phyloP scores from a whole-genome alignment of 176 grass and related monocot species.

The Aegilops sharonensis region DNA sequence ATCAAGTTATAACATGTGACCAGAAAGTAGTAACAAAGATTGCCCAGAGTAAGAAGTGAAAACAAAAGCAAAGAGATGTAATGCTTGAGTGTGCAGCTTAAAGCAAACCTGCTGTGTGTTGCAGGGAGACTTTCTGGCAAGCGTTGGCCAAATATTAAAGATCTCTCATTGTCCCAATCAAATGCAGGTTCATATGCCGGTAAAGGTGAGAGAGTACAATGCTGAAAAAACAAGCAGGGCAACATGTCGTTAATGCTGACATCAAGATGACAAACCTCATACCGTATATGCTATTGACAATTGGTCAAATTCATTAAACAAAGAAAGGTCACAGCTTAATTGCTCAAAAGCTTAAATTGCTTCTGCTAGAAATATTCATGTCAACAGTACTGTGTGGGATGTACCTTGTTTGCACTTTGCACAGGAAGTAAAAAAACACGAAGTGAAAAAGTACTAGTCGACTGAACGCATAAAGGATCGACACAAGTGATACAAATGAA shows the following conservation, averaged over 20 bases:
- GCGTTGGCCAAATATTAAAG: constrained; percentile 95
- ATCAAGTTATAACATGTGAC: constrained; percentile 37
- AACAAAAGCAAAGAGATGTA: constrained; percentile 2
- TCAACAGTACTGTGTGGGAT: not conserved
- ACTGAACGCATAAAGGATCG: not conserved
- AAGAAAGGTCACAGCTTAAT: not conserved
- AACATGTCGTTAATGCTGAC: constrained; percentile 18
- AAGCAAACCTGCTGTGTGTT: constrained; percentile 82
- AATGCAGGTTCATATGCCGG: constrained; percentile 93
- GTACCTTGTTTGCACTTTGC: constrained; percentile 8
- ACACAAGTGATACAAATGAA: not conserved
- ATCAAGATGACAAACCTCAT: constrained; percentile 23
- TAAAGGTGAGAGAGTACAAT: constrained; percentile 78
- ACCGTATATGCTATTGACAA: constrained; percentile 4
- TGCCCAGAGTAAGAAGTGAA: not conserved
- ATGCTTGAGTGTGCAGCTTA: not conserved
- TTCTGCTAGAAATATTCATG: constrained; percentile 19
- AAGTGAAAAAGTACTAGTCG: not conserved
- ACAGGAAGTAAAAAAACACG: constrained; percentile 10
- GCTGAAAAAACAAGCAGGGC: constrained; percentile 55
- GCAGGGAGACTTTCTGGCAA: constrained; percentile 71
- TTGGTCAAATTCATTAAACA: not conserved
- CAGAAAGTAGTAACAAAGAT: constrained; percentile 17
- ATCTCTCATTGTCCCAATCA: constrained; percentile 99
- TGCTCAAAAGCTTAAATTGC: constrained; percentile 23